Conservation (phyloP, 495 filamentous ascomycete species). For the Astrothelium subdiscretum region DNA sequence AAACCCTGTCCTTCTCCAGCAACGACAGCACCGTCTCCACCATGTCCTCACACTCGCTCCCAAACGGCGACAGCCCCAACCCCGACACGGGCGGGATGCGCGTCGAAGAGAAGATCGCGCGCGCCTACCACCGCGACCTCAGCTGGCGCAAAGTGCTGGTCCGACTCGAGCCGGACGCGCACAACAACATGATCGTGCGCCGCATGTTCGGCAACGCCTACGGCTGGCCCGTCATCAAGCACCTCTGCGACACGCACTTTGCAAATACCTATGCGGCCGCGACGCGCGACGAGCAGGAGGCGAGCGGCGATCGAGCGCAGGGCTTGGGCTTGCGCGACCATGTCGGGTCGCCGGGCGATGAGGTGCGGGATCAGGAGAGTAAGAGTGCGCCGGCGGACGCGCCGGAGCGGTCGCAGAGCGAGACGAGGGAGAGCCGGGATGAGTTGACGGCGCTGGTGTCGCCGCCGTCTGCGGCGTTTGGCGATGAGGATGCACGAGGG, state of each 20-base stretch:
- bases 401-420: constrained; percentile 27
- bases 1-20: constrained; percentile 32
- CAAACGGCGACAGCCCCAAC: constrained; percentile 9
- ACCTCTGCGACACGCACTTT: constrained; percentile 89
- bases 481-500: constrained; percentile 1
- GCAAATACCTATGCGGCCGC: constrained; percentile 49
- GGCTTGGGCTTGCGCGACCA: constrained; percentile 19
- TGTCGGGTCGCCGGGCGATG: constrained; percentile 37
- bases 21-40: constrained; percentile 14
- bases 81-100: constrained; percentile 50
- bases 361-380: constrained; percentile 48
- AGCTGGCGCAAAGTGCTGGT: constrained; percentile 96
- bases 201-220: constrained; percentile 95
- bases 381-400: constrained; percentile 45
- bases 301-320: constrained; percentile 34
- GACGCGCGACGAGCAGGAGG: constrained; percentile 46
- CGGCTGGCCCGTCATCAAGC: constrained; percentile 92
- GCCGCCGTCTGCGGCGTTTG: constrained; percentile 1
- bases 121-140: constrained; percentile 81
- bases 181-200: constrained; percentile 95
- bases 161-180: constrained; percentile 87
- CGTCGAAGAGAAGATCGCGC: constrained; percentile 93
- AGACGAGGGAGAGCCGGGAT: constrained; percentile 27
- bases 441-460: constrained; percentile 19
- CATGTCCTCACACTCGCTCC: background rate